Percentiles rank a stretch among this genome's conserved stretches.
These are phyloP conservation scores for Crithidia brevicula DNA, from an alignment of 208 protist genomes.

Conservation along the genomic window DNA sequence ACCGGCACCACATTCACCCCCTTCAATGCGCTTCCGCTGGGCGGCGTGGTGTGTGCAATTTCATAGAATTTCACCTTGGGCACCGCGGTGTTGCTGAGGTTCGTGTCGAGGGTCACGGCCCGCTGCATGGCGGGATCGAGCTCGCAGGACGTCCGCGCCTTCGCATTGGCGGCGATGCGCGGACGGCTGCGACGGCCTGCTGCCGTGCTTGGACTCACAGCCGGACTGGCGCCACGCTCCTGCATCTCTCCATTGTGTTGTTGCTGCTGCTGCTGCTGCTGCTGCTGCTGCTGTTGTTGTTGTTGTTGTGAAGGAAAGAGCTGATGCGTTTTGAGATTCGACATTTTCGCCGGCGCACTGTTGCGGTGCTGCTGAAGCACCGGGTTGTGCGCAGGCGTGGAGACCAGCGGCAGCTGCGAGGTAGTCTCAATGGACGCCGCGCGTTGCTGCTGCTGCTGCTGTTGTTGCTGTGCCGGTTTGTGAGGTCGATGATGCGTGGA, in stretches of 20 bases:
- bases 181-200: not conserved
- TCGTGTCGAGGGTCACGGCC: not conserved
- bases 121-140: conserved; percentile 1
- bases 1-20: not conserved
- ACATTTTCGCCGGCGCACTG: conserved; percentile 8
- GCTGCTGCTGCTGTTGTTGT: conserved; percentile 2
- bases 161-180: too few relatives aligned
- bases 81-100: not conserved
- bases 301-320: not conserved
- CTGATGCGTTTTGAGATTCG: not conserved
- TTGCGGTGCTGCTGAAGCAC: not conserved
- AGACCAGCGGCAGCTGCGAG: conserved; percentile 1
- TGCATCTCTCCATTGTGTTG: not conserved
- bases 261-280: not conserved
- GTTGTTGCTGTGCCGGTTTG: not conserved
- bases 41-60: not conserved
- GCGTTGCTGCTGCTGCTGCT: not conserved
- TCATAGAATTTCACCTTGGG: conserved; percentile 10
- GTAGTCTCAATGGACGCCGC: not conserved
- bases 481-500: not conserved
- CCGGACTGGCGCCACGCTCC: too few relatives aligned
- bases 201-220: too few relatives aligned
- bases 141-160: too few relatives aligned
- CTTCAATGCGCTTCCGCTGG: not conserved
- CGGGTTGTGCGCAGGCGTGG: not conserved